Evolutionary conservation across 179 eudicot genomes (phyloP), one percentile per base, ranked within the genome.

Genomic region (Spergularia azorica): DNA sequence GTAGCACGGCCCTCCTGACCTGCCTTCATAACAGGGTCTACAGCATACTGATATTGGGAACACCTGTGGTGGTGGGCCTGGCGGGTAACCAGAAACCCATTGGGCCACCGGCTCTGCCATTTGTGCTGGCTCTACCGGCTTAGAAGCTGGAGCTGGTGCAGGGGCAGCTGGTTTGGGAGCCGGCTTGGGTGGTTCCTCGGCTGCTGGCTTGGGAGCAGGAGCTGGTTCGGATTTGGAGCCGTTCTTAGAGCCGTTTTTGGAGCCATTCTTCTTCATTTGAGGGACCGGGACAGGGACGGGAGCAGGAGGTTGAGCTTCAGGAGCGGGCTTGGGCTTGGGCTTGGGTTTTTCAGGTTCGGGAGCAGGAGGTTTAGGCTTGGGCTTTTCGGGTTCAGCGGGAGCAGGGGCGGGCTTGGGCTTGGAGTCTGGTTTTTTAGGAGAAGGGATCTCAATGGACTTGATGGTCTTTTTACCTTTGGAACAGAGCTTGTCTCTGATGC

Each of bases 401-500:
- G 50, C 1, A 13, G 88, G 83, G 5, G 57, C 20, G 5, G 79
- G 73, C 1, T 70, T 76, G 4, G 84, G 82, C 4, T 69, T 46
- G 43, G 85, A 75, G 21, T 70, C 63, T 18, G 78, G 61, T 17
- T 61, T 72, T 26, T 26, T 26, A 26, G 32, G 32, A 2, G 32
- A 26, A 26, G 32, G 32, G 77, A 92, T 92, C 58, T 90, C 90
- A 63, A 92, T 91, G 75, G 86, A 73, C 67, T 89, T 85, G 76
- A 92, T 92, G 46, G 87, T 82, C 39, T 87, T 87, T 2, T 90
- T 86, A 50, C 92, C 97, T 55, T 85, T 87, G 62, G 75, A 70
- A 36, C 87, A 81, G 38, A 93, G 83, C 80, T 89, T 91, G 86
- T 91, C 96, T 43, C 86, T 87, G 63, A 91, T 80, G 72, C 73